Evolutionary conservation across 352 stramenopile species (phyloP), one percentile per base, ranked within the genome.

Genomic region (Globisporangium parvum): DNA sequence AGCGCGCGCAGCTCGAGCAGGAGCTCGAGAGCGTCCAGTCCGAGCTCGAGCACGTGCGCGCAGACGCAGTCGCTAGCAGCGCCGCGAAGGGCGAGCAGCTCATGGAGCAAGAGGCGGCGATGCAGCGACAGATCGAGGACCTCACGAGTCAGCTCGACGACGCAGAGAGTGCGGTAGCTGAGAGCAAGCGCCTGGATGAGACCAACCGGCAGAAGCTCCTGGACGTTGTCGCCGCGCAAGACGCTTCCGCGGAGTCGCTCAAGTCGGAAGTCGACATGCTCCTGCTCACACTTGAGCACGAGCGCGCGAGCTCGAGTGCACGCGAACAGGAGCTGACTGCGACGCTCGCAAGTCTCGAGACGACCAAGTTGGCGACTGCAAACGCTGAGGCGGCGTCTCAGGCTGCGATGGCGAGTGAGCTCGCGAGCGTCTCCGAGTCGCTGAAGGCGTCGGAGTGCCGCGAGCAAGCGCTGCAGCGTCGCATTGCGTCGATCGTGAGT

Each of bases 401-500:
- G 14, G 59, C 60, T 28, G 62, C 77, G 47, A 66, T 85, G 35
- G 60, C 39, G 2, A 55, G 71, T 28, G 62, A 76, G 47, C 64
- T 85, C 33, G 60, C 39, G 2, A 55, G 71, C 35, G 58, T 82
- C 47, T 75, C 67, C 1, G 48, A 52, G 10, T 62, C 56, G 15
- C 48, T 85, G 35, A 61, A 77, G 53, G 62, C 62, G 28, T 81
- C 74, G 9, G 69, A 76, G 47, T 53, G 64, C 28, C 67, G 67
- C 11, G 74, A 85, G 50, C 71, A 81, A 63, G 59, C 74, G 26
- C 47, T 85, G 47, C 71, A 85, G 60, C 58, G 45, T 12, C 74
- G 70, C 44, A 57, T 85, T 15, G 69, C 74, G 42, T 61, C 54
- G 33, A 75, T 80, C 53, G 24, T 82, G 39, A 56, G 75, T n/a